Evolutionary conservation across 2,329 filamentous ascomycete species (phyloP), one percentile per base, ranked within the genome.

Genomic region (Fusarium falciforme): DNA sequence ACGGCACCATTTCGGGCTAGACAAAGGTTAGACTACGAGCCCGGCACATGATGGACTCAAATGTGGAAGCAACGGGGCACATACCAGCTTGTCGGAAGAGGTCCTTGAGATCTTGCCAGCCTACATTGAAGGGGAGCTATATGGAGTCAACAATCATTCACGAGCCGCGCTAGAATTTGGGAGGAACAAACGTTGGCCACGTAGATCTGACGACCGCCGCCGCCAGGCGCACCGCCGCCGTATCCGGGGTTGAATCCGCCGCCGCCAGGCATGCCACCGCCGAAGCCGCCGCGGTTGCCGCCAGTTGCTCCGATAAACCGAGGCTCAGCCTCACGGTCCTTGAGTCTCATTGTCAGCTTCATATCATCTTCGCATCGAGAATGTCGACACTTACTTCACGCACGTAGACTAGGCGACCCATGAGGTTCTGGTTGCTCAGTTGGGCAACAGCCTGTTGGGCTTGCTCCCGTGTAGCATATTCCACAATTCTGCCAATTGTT

Each of bases 401-500:
- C 84, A 99, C 96, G 84, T 99, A 99, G 83, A 99, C 95, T 79
- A 99, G 93, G 84, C 96, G 93, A 70, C 96, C 96, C 96, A 98
- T 98, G 71, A 99, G 89, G 84, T 97, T 98, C 86, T 98, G 96
- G 88, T 99, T 99, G 91, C 95, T 98, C 86, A 99, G 93, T 83
- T 95, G 96, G 85, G 94, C 93, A 87, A 99, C 96, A 82, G 96
- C 96, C 85, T 94, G 93, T 86, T 98, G 96, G 83, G 96, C 96
- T 93, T 99, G 95, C 83, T 99, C 96, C 91, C 95, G 94, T 81
- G 96, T 98, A 85, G 95, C 95, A 92, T 99, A 99, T 93, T 99
- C 96, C 93, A 99, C 96, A 94, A 99, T 99, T 89, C 95, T 98
- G 77, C 5, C 36, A 20, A 4, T 38, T 67, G 74, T 86, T 74